phyloP scores from a whole-genome alignment of 2,329 filamentous ascomycete species.

The Ilyonectria destructans region DNA sequence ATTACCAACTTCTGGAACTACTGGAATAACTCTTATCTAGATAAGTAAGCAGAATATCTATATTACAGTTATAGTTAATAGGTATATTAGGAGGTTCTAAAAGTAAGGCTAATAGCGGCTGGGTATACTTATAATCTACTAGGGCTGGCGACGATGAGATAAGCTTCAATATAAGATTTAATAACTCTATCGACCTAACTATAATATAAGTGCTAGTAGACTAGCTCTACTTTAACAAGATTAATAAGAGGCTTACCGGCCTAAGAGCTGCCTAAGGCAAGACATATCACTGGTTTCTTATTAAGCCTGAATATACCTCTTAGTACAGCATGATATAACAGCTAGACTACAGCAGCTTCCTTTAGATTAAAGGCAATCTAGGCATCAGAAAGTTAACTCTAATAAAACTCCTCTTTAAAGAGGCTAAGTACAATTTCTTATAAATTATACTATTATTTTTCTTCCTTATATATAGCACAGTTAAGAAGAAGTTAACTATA shows the following conservation, averaged over 20 bases:
- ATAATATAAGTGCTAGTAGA: no score
- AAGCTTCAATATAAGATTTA: no score
- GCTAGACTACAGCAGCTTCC: conserved; percentile 50
- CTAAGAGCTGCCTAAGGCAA: conserved; percentile 16
- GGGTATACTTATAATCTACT: no score
- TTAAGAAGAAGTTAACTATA: conserved; percentile 60
- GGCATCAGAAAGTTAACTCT: conserved; percentile 63
- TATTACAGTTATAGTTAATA: no score
- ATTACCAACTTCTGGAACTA: no score
- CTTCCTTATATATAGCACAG: conserved; percentile 64
- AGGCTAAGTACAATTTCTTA: conserved; percentile 17
- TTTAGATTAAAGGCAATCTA: conserved; percentile 65
- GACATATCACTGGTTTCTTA: conserved; percentile 35
- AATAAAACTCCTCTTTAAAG: conserved; percentile 57
- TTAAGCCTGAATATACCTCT: not conserved
- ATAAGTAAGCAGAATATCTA: no score
- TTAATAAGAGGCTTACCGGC: conserved; percentile 14
- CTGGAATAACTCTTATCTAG: no score
- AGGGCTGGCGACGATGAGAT: no score
- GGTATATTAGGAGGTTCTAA: no score
- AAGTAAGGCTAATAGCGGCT: no score
- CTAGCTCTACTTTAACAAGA: conserved; percentile 24
- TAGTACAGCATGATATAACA: not conserved
- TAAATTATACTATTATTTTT: conserved; percentile 61
- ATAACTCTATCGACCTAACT: no score